Conservation (phyloP, 306 rosid species). For the Ceratonia siliqua region DNA sequence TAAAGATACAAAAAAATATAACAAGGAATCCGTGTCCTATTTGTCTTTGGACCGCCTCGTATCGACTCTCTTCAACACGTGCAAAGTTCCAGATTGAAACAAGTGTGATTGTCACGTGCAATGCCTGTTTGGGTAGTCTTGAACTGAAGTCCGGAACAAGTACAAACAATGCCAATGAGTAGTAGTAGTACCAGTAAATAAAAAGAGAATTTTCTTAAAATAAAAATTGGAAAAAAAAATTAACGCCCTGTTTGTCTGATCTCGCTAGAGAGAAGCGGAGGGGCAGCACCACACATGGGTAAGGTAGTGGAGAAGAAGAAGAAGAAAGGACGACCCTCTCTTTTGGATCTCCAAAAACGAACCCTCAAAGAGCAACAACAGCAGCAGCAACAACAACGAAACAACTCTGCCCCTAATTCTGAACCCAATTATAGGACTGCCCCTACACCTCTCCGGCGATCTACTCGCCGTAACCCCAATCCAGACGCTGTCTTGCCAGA, state of each 20-base stretch:
- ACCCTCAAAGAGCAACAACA: constrained; percentile 49
- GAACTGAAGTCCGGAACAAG: background rate
- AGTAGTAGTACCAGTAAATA: background rate
- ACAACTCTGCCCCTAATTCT: constrained; percentile 40
- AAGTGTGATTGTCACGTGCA: constrained; percentile 12
- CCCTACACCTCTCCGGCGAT: constrained; percentile 51
- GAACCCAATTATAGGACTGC: constrained; percentile 46
- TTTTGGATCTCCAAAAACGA: constrained; percentile 71
- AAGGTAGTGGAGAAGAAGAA: constrained; percentile 75
- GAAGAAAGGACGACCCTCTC: constrained; percentile 84
- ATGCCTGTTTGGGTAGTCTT: background rate
- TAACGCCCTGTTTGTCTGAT: constrained; percentile 53
- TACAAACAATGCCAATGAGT: background rate
- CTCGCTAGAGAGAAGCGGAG: constrained; percentile 36
- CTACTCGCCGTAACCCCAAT: constrained; percentile 69
- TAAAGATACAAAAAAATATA: too few relatives aligned
- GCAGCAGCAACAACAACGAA: constrained; percentile 19
- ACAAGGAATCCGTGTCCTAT: background rate
- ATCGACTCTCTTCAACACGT: background rate
- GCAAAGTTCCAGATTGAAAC: background rate
- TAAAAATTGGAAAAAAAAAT: constrained; percentile 35
- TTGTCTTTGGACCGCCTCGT: background rate
- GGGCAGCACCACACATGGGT: constrained; percentile 52
- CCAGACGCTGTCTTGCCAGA: constrained; percentile 28
- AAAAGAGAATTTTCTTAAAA: background rate